Evolutionary conservation across 306 rosid genomes (phyloP).

Genomic region (Quercus robur): DNA sequence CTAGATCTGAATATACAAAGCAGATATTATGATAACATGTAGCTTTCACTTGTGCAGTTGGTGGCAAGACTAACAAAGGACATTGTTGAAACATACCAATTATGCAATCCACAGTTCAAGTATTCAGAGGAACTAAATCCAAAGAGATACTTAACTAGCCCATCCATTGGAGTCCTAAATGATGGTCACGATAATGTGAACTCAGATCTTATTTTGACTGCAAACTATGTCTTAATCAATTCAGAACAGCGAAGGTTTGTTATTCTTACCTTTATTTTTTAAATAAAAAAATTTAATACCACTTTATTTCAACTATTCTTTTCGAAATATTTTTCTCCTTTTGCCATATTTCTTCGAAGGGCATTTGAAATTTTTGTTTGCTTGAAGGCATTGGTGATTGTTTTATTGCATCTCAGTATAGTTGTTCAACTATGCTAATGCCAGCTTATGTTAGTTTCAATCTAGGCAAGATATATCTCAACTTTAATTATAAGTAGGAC

Average conservation of each 20-base stretch:
- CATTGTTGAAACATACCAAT: conserved; percentile 82
- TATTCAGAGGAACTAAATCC: conserved; percentile 93
- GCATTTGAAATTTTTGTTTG: neutral
- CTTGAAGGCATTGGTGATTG: neutral
- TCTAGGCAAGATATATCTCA: neutral
- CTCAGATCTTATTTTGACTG: conserved; percentile 89
- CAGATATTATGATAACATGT: conserved; percentile 25
- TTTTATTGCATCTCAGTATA: neutral
- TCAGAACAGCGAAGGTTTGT: conserved; percentile 75
- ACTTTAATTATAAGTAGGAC: neutral
- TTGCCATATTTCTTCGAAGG: neutral
- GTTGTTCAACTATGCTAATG: neutral
- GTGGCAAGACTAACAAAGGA: conserved; percentile 88
- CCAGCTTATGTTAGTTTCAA: neutral
- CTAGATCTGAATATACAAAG: conserved; percentile 9
- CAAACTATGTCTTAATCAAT: conserved; percentile 72
- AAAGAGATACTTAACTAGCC: conserved; percentile 88
- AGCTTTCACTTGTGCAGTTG: conserved; percentile 57
- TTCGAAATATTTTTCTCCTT: neutral
- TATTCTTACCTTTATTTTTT: conserved; percentile 6
- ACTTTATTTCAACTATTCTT: neutral
- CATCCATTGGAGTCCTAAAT: conserved; percentile 88
- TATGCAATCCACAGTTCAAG: conserved; percentile 88
- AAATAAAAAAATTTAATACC: neutral
- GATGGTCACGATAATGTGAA: conserved; percentile 91